phyloP scores from a whole-genome alignment of 2,329 filamentous ascomycete genomes.

The Zalaria sp. region DNA sequence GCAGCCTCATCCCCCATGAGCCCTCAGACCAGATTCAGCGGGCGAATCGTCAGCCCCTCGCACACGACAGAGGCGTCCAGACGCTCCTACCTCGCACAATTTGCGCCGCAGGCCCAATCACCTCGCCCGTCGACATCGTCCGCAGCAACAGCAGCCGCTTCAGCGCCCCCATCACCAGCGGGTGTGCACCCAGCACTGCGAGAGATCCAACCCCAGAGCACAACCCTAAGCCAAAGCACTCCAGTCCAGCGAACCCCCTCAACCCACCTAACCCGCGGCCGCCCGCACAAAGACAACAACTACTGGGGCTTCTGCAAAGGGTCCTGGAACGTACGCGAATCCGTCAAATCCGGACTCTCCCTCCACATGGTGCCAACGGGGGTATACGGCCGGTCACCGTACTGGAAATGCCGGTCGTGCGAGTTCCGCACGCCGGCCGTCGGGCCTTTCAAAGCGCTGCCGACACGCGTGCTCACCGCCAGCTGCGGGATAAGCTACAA shows the following conservation, averaged over 20 bases:
- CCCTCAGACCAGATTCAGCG: too few species aligned
- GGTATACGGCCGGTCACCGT: constrained; percentile 14
- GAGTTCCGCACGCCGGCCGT: constrained; percentile 20
- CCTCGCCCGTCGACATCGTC: too few species aligned
- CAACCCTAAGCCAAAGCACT: too few species aligned
- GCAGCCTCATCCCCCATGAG: too few species aligned
- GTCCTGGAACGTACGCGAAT: constrained; percentile 23
- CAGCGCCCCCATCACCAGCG: too few species aligned
- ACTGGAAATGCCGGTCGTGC: constrained; percentile 27
- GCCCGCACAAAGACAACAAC: constrained; percentile 13
- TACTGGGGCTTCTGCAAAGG: constrained; percentile 31
- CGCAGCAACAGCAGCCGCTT: too few species aligned
- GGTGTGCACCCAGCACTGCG: too few species aligned
- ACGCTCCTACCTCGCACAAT: too few species aligned
- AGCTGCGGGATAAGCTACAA: constrained; percentile 26
- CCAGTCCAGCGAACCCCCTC: not conserved
- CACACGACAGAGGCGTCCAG: too few species aligned
- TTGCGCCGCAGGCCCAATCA: too few species aligned
- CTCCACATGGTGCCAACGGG: constrained; percentile 12
- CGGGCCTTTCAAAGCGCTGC: not conserved
- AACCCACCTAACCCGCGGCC: not conserved
- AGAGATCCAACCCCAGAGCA: too few species aligned
- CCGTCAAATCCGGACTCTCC: constrained; percentile 16
- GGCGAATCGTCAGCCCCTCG: too few species aligned
- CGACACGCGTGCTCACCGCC: constrained; percentile 12